Base-by-base conservation (phyloP, 306 rosid genomes). In the Prunus persica region DNA sequence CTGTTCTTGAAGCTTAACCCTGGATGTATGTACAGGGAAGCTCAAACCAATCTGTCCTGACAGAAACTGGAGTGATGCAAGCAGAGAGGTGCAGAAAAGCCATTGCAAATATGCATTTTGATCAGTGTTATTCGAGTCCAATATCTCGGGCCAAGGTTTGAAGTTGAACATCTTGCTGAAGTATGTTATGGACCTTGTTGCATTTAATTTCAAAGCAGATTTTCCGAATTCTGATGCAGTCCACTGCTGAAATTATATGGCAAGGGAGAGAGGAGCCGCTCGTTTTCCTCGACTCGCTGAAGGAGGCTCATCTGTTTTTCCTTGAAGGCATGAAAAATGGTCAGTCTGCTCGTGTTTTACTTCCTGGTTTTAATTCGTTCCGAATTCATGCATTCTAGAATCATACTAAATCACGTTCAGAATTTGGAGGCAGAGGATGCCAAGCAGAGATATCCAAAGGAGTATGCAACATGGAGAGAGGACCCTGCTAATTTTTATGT, bases 251-350 rank as follows among this genome's bases (percentile, higher is more conserved):
- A 84, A 80, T 91, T 70, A 30, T 89, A 76, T 89, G 95, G 95
- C 77, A 80, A 77, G 95, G 89, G 68, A 89, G 83, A 72, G 84
- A 73, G 80, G 88, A 79, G 55, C 95, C 92, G 47, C 46, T 91
- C 54, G 70, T 88, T 84, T 88, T 83, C 81, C 83, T 88, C 71
- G 91, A 89, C 81, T 88, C 89, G 0, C 88, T 91, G 69, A 86
- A 77, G 82, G 97, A 91, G 82, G 82, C 89, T 76, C 87, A 89
- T 76, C 82, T 91, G 20, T 91, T 85, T 81, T 86, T 76, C 68
- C 95, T 91, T 71, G 93, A 91, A 91, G 97, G 97, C 86, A 71
- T 88, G 95, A 91, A 55, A 86, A 91, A 89, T 88, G 95, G 97
- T 91, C 79, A 71, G 91, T 62, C 58, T 82, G 69, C 81, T 71